Percentiles rank a stretch among this genome's conserved stretches.
These are phyloP conservation scores for Melaleuca alternifolia DNA, from an alignment of 345 rosid species.

Conservation along the genomic window DNA sequence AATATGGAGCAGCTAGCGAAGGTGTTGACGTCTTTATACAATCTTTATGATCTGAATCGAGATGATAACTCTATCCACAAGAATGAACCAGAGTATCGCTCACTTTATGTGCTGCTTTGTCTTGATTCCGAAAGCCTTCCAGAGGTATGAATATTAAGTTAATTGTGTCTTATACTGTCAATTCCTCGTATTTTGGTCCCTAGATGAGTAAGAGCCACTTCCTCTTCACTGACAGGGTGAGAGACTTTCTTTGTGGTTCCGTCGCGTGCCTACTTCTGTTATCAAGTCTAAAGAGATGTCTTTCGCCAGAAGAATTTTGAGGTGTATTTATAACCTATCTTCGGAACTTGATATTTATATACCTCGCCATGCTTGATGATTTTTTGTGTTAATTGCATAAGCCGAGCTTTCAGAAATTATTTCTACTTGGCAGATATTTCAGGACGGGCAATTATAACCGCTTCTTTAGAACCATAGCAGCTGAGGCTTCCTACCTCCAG, in stretches of 20 bases:
- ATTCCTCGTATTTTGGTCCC: background rate
- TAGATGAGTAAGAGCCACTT: slow-evolving; percentile 1
- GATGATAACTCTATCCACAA: slow-evolving; percentile 13
- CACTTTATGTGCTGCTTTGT: slow-evolving; percentile 75
- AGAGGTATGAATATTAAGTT: slow-evolving; percentile 32
- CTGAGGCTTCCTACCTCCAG: slow-evolving; percentile 76
- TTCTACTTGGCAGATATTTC: slow-evolving; percentile 28
- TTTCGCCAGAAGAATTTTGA: slow-evolving; percentile 60
- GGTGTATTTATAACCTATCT: slow-evolving; percentile 19
- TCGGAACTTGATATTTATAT: background rate
- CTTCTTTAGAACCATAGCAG: slow-evolving; percentile 42
- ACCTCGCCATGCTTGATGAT: background rate
- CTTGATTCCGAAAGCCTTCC: slow-evolving; percentile 49
- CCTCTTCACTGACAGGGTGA: slow-evolving; percentile 51
- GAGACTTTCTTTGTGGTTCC: slow-evolving; percentile 82
- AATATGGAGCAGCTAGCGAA: slow-evolving; percentile 90
- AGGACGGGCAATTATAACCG: slow-evolving; percentile 55
- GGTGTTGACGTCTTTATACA: slow-evolving; percentile 57
- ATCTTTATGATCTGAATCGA: slow-evolving; percentile 61
- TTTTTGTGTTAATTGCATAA: background rate
- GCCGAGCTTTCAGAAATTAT: background rate
- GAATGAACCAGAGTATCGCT: slow-evolving; percentile 71
- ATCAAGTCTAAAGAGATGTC: slow-evolving; percentile 60
- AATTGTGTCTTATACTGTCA: background rate
- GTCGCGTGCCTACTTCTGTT: slow-evolving; percentile 40